These are phyloP conservation scores for Fusarium buxicola DNA, from an alignment of 2,329 filamentous ascomycete genomes.

Conservation along the genomic window DNA sequence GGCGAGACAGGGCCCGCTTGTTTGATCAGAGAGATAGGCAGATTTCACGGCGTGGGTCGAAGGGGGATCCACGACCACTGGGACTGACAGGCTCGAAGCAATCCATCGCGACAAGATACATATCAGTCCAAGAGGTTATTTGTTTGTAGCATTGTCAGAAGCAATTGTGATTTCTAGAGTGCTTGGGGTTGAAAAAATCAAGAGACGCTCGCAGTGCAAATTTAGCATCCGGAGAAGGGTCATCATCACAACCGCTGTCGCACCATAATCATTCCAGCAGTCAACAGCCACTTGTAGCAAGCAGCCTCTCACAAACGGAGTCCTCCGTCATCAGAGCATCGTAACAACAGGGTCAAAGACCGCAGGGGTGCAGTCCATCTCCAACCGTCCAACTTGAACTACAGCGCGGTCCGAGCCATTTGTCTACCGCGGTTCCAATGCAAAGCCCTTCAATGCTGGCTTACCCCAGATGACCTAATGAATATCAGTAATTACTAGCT, in stretches of 20 bases:
- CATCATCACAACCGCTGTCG: background rate
- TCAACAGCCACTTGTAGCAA: background rate
- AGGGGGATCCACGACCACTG: no score
- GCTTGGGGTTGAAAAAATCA: background rate
- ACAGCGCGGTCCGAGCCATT: slow-evolving; percentile 14
- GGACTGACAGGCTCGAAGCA: no score
- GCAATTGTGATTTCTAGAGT: background rate
- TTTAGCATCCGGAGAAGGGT: slow-evolving; percentile 13
- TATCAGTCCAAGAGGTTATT: no score
- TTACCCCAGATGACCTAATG: slow-evolving; percentile 31
- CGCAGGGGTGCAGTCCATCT: slow-evolving; percentile 1
- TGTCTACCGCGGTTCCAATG: slow-evolving; percentile 21
- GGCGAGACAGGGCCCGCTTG: background rate
- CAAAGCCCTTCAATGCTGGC: background rate
- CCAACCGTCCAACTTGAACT: background rate
- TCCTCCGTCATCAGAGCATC: slow-evolving; percentile 11
- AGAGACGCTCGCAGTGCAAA: background rate
- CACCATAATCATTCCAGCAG: slow-evolving; percentile 20
- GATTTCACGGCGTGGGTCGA: slow-evolving; percentile 21
- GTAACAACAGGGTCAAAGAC: slow-evolving; percentile 6
- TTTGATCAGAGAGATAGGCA: slow-evolving; percentile 30
- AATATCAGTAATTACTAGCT: background rate
- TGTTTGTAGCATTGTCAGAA: no score
- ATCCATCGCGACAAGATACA: no score
- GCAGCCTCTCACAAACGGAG: background rate